phyloP scores from a whole-genome alignment of 1,284 basidiomycete species.

The Ustilago esculenta region DNA sequence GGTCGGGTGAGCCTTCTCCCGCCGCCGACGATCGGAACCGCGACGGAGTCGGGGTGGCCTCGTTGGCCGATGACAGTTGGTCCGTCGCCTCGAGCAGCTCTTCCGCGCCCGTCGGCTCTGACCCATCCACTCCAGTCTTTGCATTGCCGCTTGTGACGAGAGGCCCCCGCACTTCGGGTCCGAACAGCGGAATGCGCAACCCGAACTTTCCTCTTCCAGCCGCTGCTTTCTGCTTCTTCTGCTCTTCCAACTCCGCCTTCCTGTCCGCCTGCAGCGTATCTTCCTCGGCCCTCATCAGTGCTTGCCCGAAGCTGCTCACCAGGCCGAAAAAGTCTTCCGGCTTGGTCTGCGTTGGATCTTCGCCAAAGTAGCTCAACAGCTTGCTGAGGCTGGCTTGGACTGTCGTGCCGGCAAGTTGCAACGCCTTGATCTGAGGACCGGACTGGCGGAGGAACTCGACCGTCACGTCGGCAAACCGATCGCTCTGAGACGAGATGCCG shows the following conservation, averaged over 20 bases:
- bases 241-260: conserved; percentile 47
- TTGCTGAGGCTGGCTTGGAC: conserved; percentile 30
- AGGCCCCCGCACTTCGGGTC: conserved; percentile 51
- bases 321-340: conserved; percentile 59
- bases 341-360: conserved; percentile 50
- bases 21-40: conserved; percentile 44
- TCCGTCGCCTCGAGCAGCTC: conserved; percentile 16
- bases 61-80: conserved; percentile 20
- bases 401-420: conserved; percentile 33
- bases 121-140: no score
- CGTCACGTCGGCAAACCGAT: conserved; percentile 44
- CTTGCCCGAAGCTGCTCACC: conserved; percentile 55
- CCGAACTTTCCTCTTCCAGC: conserved; percentile 16
- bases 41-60: conserved; percentile 46
- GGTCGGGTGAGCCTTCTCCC: no score
- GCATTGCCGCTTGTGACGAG: conserved; percentile 3
- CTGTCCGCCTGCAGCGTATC: conserved; percentile 57
- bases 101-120: not conserved
- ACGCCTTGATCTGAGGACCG: conserved; percentile 42
- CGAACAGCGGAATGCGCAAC: conserved; percentile 31
- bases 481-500: conserved; percentile 40
- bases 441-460: conserved; percentile 32
- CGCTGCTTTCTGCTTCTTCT: conserved; percentile 40
- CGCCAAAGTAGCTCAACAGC: conserved; percentile 51
- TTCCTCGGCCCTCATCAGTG: conserved; percentile 60